Percentiles rank a stretch among this genome's conserved stretches.
Evolutionary conservation across 164 flowering plant genomes (phyloP).

Genomic region (Berberis vulgaris): DNA sequence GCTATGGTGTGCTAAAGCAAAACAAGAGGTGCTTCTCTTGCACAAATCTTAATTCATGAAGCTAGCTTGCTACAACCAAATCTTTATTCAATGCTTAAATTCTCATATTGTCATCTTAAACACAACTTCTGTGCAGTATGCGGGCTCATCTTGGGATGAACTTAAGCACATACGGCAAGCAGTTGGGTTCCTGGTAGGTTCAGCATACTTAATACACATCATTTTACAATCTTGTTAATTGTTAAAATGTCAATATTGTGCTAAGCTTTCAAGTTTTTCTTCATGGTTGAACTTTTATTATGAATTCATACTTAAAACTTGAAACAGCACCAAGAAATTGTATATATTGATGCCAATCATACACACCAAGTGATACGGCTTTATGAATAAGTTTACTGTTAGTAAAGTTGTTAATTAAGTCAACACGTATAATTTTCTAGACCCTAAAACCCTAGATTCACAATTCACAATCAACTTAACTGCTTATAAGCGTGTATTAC

Average conservation of each 20-base stretch:
- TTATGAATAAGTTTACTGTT: no score
- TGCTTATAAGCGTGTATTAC: no score
- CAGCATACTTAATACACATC: not conserved
- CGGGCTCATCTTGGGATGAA: constrained; percentile 95
- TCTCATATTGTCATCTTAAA: not conserved
- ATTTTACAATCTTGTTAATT: not conserved
- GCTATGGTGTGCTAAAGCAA: constrained; percentile 76
- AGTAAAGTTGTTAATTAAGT: no score
- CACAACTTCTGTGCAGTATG: constrained; percentile 38
- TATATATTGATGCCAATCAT: no score
- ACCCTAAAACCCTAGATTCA: no score
- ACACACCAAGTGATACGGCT: no score
- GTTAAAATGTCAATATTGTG: not conserved
- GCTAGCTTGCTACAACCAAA: not conserved
- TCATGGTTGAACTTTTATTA: no score
- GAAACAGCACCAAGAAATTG: no score
- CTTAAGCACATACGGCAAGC: constrained; percentile 94
- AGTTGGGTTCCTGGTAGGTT: constrained; percentile 82
- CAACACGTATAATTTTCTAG: no score
- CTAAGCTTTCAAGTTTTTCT: not conserved
- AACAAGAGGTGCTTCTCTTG: constrained; percentile 56
- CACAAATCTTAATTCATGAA: not conserved
- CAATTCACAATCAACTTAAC: no score
- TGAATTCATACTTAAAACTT: no score
- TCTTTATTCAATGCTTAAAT: not conserved